Evolutionary conservation across 805 yeast species (phyloP), one percentile per base, ranked within the genome.

Genomic region (Monosporozyma aquatica): DNA sequence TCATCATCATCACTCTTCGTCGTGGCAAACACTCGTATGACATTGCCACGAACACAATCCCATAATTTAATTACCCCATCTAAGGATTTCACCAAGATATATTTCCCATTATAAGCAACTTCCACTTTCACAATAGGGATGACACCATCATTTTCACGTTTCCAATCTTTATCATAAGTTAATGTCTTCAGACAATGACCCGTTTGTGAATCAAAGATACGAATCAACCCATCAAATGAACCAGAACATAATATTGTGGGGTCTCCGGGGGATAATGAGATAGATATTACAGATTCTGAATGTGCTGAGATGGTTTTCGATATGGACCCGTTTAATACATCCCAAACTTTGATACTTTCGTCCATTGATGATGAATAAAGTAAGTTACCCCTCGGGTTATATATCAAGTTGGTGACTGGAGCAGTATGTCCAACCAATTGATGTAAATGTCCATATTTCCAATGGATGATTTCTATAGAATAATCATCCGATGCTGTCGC

Each of bases 131-230:
- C 74, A 5, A 90, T 81, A 0, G 97, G 96, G 4, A 62, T 61
- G 4, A 62, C 63, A 46, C 65, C 65, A 25, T 25, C 29, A 18
- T 54, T 58, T 54, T 76, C 81, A 13, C 83, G 75, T 1, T 84
- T 80, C 29, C 82, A 78, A 49, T 80, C 78, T 45, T 83, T 74
- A 53, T 84, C 90, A 55, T 80, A 84, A 27, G 89, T 86, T 50
- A 90, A 62, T 0, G 97, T 92, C 56, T 89, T 85, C 51, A 90
- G 67, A 66, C 97, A 90, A 51, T 87, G 95, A 4, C 97, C 97
- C 0, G 94, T 74, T 38, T 76, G 81, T 15, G 87, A 74, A 58
- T 89, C 97, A 68, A 94, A 90, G 14, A 90, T 66, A 39, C 98
- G 69, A 21, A 90, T 82, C 50, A 87, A 70, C 3, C 98, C 98